Evolutionary conservation across 2,329 filamentous ascomycete genomes (phyloP), one percentile per base, ranked within the genome.

Genomic region (Alternaria angustiovoidea): DNA sequence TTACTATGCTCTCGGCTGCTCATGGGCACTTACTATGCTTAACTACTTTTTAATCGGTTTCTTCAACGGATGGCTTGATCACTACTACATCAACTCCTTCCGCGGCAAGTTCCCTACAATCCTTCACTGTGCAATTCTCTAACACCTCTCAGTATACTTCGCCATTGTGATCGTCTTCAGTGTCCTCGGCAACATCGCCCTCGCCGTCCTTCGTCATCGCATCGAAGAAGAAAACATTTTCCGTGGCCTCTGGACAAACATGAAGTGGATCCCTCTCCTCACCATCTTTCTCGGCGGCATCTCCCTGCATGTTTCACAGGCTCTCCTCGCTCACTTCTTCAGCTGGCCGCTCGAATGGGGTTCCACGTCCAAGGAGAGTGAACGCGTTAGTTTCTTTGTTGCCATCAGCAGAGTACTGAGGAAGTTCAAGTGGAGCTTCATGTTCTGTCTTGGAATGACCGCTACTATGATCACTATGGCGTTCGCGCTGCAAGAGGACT

Each of bases 341-440:
- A 88, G 91, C 80, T 88, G 94, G 74, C 86, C 95, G 79, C 94
- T 95, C 89, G 87, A 87, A 3, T 95, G 92, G 92, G 92, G 92
- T 51, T 88, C 92, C 1, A 96, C 93, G 0, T 86, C 89, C 41
- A 96, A 96, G 80, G 93, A 96, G 81, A 87, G 87, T 51, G 90
- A 93, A 70, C 89, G 90, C 72, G 89, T 90, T 26, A 91, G 92
- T 78, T 96, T 96, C 80, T 94, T 94, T 80, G 90, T 92, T 61
- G 92, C 95, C 75, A 87, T 94, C 18, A 90, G 90, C 34, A 91
- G 90, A 75, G 91, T 96, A 41, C 76, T 94, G 51, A 90, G 89
- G 79, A 89, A 87, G 78, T 94, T 94, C 84, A 93, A 90, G 81
- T 72, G 62, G 51, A 74, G 68, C 14, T 91, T 87, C 78, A 87